These are phyloP conservation scores for Cyclotella sp. DNA, from an alignment of 108 stramenopile species.

Conservation along the genomic window DNA sequence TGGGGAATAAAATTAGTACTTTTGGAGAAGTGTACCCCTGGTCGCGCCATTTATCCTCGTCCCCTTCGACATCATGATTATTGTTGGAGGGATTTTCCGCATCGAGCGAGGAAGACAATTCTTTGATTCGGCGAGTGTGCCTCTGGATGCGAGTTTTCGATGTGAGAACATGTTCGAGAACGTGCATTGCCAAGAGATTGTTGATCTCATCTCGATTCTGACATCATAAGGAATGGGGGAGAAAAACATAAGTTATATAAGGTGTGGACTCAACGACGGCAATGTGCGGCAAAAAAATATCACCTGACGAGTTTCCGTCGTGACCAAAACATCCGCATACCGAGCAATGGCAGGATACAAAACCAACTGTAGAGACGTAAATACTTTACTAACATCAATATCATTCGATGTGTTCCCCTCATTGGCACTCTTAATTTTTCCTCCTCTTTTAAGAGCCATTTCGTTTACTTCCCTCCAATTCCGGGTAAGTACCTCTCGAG, in stretches of 20 bases:
- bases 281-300: conserved; percentile 4
- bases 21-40: conserved; percentile 90
- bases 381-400: conserved; percentile 17
- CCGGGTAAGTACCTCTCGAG: conserved; percentile 37
- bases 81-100: conserved; percentile 11
- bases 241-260: background rate
- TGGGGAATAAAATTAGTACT: conserved; percentile 83
- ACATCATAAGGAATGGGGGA: too few species aligned
- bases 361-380: conserved; percentile 47
- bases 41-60: conserved; percentile 68
- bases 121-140: conserved; percentile 69
- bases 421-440: conserved; percentile 2
- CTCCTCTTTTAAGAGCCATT: conserved; percentile 19
- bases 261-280: too few species aligned
- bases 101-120: conserved; percentile 22
- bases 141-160: conserved; percentile 64
- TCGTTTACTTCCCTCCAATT: conserved; percentile 48
- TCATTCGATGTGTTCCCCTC: background rate
- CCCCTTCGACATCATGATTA: conserved; percentile 37
- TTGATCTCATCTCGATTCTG: conserved; percentile 62
- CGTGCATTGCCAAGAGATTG: conserved; percentile 64
- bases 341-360: conserved; percentile 49
- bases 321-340: conserved; percentile 66
- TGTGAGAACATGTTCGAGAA: conserved; percentile 82
- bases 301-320: conserved; percentile 58